Evolutionary conservation across 2,329 filamentous ascomycete genomes (phyloP).

Genomic region (Colletotrichum sublineola): DNA sequence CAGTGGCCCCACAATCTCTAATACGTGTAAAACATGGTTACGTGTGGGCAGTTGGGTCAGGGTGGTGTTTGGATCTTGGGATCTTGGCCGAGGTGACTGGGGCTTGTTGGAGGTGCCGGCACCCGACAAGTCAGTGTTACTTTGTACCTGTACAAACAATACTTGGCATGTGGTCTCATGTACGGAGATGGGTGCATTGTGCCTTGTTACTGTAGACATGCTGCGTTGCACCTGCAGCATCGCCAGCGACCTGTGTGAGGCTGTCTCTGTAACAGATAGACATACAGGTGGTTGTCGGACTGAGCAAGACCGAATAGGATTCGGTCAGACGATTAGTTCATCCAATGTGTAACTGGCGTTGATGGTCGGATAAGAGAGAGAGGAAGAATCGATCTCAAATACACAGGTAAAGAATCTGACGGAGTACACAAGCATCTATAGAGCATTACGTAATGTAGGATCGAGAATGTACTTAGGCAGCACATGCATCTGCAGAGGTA

Average conservation of each 20-base stretch:
- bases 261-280: not conserved
- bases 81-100: conserved; percentile 3
- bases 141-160: too few relatives aligned
- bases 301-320: too few relatives aligned
- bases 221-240: not conserved
- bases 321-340: not conserved
- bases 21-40: not conserved
- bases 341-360: not conserved
- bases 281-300: not conserved
- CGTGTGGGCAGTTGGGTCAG: not conserved
- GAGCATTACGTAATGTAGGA: too few relatives aligned
- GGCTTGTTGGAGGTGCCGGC: conserved; percentile 29
- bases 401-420: not conserved
- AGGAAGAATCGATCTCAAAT: not conserved
- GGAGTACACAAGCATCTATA: too few relatives aligned
- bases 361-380: not conserved
- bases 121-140: conserved; percentile 28
- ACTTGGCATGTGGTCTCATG: not conserved
- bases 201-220: conserved; percentile 5
- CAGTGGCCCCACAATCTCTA: not conserved
- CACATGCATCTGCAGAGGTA: too few relatives aligned
- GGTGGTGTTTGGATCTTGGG: conserved; percentile 1
- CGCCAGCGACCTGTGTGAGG: not conserved
- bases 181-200: conserved; percentile 4
- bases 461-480: too few relatives aligned